Evolutionary conservation across 1,284 basidiomycete species (phyloP).

Genomic region (Cutaneotrichosporon arboriforme): DNA sequence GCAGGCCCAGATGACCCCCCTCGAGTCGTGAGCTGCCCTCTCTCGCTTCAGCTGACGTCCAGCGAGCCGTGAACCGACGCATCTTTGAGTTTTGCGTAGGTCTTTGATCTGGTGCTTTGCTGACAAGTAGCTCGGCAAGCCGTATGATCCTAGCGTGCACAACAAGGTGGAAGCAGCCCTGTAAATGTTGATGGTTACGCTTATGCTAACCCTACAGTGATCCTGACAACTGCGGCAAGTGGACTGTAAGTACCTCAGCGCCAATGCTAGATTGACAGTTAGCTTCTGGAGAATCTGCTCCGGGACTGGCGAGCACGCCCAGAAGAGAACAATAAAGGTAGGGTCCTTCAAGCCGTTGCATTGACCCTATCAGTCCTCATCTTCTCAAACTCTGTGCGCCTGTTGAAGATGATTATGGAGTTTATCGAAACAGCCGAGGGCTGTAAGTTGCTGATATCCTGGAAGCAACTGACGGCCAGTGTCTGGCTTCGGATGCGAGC

Average conservation of each 20-base stretch:
- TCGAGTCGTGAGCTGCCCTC: conserved; percentile 21
- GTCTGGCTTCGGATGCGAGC: conserved; percentile 36
- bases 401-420: conserved; percentile 49
- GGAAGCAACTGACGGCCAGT: conserved; percentile 27
- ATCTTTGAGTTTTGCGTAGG: conserved; percentile 41
- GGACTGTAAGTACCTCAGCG: conserved; percentile 38
- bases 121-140: conserved; percentile 24
- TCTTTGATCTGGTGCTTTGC: neutral
- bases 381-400: conserved; percentile 50
- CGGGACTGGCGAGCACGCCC: conserved; percentile 46
- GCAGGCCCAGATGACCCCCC: conserved; percentile 30
- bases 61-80: conserved; percentile 29
- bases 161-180: conserved; percentile 27
- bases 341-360: no score
- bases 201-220: conserved; percentile 29
- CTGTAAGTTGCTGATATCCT: conserved; percentile 35
- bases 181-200: conserved; percentile 18
- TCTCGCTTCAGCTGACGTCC: neutral
- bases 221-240: conserved; percentile 51
- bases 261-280: neutral
- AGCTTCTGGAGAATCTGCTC: conserved; percentile 48
- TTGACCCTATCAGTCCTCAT: conserved; percentile 50
- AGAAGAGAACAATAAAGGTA: conserved; percentile 47
- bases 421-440: conserved; percentile 42
- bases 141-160: conserved; percentile 24